phyloP scores from a whole-genome alignment of 2,329 filamentous ascomycete genomes.

The Bimuria novae-zelandiae region DNA sequence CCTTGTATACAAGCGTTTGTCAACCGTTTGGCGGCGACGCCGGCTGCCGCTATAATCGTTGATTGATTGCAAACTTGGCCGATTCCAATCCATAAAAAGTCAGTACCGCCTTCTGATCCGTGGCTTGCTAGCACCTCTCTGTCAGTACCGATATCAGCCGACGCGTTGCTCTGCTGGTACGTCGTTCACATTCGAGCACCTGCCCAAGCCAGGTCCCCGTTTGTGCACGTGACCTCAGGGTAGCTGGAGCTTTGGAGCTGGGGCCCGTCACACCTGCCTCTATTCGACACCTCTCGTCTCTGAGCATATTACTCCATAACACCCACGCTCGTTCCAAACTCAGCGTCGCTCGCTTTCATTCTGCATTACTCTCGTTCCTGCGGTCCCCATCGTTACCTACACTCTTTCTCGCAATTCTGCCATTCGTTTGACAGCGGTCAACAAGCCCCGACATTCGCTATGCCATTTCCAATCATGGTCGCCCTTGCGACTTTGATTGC shows the following conservation, averaged over 20 bases:
- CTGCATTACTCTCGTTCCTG: background rate
- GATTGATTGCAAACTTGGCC: conserved; percentile 17
- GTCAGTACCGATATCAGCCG: conserved; percentile 1
- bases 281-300: no score
- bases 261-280: no score
- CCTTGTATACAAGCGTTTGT: conserved; percentile 32
- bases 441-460: conserved; percentile 15
- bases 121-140: background rate
- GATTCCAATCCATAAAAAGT: conserved; percentile 17
- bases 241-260: no score
- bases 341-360: conserved; percentile 11
- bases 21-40: conserved; percentile 28
- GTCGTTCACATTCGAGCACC: background rate
- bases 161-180: background rate
- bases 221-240: background rate
- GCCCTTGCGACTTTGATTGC: conserved; percentile 28
- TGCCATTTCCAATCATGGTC: conserved; percentile 28
- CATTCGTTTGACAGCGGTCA: conserved; percentile 7
- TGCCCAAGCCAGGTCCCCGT: background rate
- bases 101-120: conserved; percentile 3
- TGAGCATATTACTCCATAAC: no score
- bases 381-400: background rate
- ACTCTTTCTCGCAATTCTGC: conserved; percentile 5
- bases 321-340: conserved; percentile 8
- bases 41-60: conserved; percentile 13